Conservation (phyloP, 2,329 filamentous ascomycete genomes). For the Chaetomiaceae sp. region DNA sequence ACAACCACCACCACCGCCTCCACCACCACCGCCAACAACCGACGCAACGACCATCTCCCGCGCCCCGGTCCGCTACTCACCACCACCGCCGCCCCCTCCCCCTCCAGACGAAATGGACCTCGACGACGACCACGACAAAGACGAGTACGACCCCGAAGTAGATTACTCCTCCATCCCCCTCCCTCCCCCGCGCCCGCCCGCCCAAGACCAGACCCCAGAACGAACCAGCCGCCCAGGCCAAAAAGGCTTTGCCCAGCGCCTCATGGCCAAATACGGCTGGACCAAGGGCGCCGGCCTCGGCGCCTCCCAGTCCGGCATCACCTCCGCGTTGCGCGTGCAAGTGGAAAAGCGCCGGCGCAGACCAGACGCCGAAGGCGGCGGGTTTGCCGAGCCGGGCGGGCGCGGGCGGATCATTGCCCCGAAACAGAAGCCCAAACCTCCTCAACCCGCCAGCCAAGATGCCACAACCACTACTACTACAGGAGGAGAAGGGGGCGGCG, state of each 20-base stretch:
- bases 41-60: conserved; percentile 31
- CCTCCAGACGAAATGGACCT: conserved; percentile 34
- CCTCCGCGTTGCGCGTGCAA: conserved; percentile 76
- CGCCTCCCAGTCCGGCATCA: conserved; percentile 74
- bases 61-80: conserved; percentile 31
- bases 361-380: conserved; percentile 72
- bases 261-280: conserved; percentile 95
- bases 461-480: background rate
- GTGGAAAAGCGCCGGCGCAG: conserved; percentile 82
- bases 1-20: conserved; percentile 33
- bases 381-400: conserved; percentile 60
- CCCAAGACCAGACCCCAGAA: conserved; percentile 27
- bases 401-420: conserved; percentile 80
- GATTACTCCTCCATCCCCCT: conserved; percentile 35
- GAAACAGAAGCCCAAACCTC: conserved; percentile 46
- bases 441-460: background rate
- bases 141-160: conserved; percentile 29
- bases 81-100: conserved; percentile 37
- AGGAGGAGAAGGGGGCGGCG: conserved; percentile 22
- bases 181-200: conserved; percentile 39
- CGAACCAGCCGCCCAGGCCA: conserved; percentile 71
- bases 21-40: conserved; percentile 30
- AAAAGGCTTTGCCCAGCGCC: conserved; percentile 76
- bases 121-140: conserved; percentile 36
- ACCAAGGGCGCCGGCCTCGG: conserved; percentile 83